Evolutionary conservation across 2,329 filamentous ascomycete genomes (phyloP).

Genomic region (Cordyceps militaris): DNA sequence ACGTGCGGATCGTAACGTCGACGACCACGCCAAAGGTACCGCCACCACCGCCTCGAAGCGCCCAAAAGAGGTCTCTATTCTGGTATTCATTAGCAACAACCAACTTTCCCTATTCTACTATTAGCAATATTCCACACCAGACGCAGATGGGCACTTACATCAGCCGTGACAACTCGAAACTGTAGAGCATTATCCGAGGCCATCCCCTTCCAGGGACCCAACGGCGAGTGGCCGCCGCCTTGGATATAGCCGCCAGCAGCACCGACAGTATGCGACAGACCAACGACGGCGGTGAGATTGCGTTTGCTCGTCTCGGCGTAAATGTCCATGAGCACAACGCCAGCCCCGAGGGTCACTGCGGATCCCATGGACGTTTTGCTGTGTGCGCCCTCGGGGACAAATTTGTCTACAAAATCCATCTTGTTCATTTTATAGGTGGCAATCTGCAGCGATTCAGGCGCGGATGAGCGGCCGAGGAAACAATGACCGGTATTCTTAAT

Average conservation of each 20-base stretch:
- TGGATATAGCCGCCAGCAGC: conserved; percentile 26
- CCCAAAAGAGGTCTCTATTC: conserved; percentile 37
- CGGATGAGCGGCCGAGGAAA: conserved; percentile 26
- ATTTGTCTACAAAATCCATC: conserved; percentile 22
- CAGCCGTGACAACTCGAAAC: conserved; percentile 26
- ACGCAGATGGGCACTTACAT: conserved; percentile 19
- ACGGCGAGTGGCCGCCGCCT: conserved; percentile 26
- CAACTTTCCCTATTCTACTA: conserved; percentile 19
- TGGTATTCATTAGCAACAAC: conserved; percentile 27
- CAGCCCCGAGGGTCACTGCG: conserved; percentile 25
- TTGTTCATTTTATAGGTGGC: conserved; percentile 27
- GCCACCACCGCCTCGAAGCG: conserved; percentile 39
- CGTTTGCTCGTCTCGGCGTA: conserved; percentile 18
- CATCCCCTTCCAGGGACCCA: conserved; percentile 26
- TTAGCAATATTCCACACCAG: neutral
- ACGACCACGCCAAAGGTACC: conserved; percentile 38
- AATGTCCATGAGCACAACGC: conserved; percentile 21
- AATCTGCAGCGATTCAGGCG: conserved; percentile 28
- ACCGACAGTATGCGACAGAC: conserved; percentile 24
- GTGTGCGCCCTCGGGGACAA: conserved; percentile 13
- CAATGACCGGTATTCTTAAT: conserved; percentile 32
- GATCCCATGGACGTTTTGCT: conserved; percentile 14
- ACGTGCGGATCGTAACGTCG: conserved; percentile 35
- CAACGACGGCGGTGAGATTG: conserved; percentile 22
- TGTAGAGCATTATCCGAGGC: conserved; percentile 31